These are phyloP conservation scores for Anisogramma anomala DNA, from an alignment of 2,329 filamentous ascomycete species.

Conservation along the genomic window DNA sequence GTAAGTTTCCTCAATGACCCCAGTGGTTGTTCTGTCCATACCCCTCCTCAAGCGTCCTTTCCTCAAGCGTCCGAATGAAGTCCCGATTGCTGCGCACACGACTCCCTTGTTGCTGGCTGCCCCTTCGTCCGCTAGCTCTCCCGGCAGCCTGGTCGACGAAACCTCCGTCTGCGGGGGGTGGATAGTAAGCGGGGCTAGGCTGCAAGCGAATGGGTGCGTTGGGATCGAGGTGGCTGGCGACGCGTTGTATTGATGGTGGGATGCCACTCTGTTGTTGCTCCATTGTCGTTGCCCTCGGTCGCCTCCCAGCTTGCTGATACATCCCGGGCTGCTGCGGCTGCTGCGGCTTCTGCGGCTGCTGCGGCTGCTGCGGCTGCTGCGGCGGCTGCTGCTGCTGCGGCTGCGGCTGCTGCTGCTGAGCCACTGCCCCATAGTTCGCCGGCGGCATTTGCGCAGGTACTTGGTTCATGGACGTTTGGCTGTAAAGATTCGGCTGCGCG, in stretches of 20 bases:
- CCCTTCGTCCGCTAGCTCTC: constrained; percentile 53
- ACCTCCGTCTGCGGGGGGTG: constrained; percentile 73
- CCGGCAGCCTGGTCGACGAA: constrained; percentile 46
- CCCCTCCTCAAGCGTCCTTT: constrained; percentile 85
- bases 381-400: neutral
- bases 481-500: constrained; percentile 58
- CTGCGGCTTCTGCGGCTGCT: neutral
- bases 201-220: constrained; percentile 88
- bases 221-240: constrained; percentile 90
- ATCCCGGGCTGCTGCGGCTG: constrained; percentile 26
- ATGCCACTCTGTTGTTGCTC: constrained; percentile 91
- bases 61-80: constrained; percentile 90
- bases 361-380: constrained; percentile 26
- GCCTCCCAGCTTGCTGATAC: constrained; percentile 64
- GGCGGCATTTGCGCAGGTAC: constrained; percentile 54
- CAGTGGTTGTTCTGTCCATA: constrained; percentile 33
- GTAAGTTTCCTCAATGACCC: constrained; percentile 7
- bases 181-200: constrained; percentile 94
- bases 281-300: constrained; percentile 91
- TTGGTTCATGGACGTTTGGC: constrained; percentile 61
- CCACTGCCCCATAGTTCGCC: constrained; percentile 47
- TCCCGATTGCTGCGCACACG: constrained; percentile 52
- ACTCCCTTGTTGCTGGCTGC: constrained; percentile 56
- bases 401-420: constrained; percentile 26
- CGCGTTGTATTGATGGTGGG: constrained; percentile 81